Base-by-base conservation (phyloP, 1,284 basidiomycete species). In the Ganoderma lucidum region DNA sequence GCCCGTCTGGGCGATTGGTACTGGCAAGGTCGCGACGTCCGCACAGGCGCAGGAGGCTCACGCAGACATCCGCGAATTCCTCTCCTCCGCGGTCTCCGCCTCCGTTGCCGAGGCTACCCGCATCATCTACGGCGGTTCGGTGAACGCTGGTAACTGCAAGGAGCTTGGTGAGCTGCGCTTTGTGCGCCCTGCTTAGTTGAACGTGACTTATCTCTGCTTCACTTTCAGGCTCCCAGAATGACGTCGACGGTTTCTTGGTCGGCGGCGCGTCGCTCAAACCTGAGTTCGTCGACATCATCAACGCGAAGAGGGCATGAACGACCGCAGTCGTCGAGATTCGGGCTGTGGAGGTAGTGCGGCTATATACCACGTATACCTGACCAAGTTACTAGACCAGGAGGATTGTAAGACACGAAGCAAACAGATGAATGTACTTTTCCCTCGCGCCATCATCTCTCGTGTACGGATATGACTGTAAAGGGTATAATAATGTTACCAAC, bases 211-310 rank as follows among this genome's bases (percentile, higher is more conserved):
- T 53, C 66, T 58, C 69, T 62, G 59, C 56, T 8, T 39, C 15
- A 39, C 28, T 14, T 65, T 51, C 71, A 96, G 95, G 90, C 61
- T 80, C 79, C 3, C 92, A 95, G 79, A 84, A 85, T 12, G 97
- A 99, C 81, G 93, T 99, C 69, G 97, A 99, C 81, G 97, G 97
- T n/a, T 99, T 99, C 93, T 91, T 99, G 73, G 98, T 99, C 48
- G 98, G 98, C 53, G 97, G 97, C 39, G 97, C 98, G 45, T 97
- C 96, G 53, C 88, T 99, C 82, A 99, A 99, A 86, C 97, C 97
- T 70, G 97, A 98, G 82, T 97, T 98, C 76, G 90, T 93, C 69
- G 86, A 98, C 72, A 98, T 99, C 80, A 90, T 96, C 87, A 97
- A 97, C 80, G 86, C 90, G 42, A 88, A 80, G 67, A 81, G 77